These are phyloP conservation scores for Penicillium fimorum DNA, from an alignment of 495 filamentous ascomycete genomes.

Conservation along the genomic window DNA sequence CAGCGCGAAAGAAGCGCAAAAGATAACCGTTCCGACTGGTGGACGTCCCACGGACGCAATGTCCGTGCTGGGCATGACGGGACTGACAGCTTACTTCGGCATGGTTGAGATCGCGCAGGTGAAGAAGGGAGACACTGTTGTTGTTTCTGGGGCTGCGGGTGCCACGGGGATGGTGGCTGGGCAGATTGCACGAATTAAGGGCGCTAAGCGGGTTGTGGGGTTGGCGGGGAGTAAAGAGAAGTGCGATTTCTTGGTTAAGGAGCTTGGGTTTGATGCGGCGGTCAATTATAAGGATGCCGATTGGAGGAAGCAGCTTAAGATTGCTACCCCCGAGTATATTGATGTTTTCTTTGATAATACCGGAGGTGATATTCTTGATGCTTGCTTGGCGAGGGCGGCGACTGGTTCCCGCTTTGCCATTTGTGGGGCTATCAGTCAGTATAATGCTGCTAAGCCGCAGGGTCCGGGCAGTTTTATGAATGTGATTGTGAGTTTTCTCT, in stretches of 20 bases:
- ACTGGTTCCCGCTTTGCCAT: conserved; percentile 51
- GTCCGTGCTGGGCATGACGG: conserved; percentile 58
- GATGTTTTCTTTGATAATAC: conserved; percentile 60
- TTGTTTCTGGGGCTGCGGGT: conserved; percentile 68
- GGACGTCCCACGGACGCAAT: conserved; percentile 57
- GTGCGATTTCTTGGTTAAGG: conserved; percentile 46
- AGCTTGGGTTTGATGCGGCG: conserved; percentile 51
- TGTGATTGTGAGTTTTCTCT: conserved; percentile 45
- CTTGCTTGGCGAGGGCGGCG: conserved; percentile 46
- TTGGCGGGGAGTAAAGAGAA: conserved; percentile 51
- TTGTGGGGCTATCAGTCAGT: conserved; percentile 56
- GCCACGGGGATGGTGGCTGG: conserved; percentile 68
- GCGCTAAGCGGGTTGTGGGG: conserved; percentile 52
- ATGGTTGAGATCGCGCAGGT: conserved; percentile 58
- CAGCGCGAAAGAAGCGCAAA: conserved; percentile 42
- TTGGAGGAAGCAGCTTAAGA: conserved; percentile 51
- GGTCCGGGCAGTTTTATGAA: conserved; percentile 49
- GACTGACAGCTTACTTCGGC: conserved; percentile 68
- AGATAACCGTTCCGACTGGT: conserved; percentile 44
- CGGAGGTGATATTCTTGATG: conserved; percentile 56
- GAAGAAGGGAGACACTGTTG: conserved; percentile 59
- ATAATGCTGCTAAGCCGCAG: conserved; percentile 47
- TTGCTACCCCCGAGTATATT: conserved; percentile 49
- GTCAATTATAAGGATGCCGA: conserved; percentile 57
- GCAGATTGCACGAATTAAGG: conserved; percentile 66